Evolutionary conservation across 169 alveolate genomes (phyloP).

Genomic region (Perkinsus chesapeaki): DNA sequence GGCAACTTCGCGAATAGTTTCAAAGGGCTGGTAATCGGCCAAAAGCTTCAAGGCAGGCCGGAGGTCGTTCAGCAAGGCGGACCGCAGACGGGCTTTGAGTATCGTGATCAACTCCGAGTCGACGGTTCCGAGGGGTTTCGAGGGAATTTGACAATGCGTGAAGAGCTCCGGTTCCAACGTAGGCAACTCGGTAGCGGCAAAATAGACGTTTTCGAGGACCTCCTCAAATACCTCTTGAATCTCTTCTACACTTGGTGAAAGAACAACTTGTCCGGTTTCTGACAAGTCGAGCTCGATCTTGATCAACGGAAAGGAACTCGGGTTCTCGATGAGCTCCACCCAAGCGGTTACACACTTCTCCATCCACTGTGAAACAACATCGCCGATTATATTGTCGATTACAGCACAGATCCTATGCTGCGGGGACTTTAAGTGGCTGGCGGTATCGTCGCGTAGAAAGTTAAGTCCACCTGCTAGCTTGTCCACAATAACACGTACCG

Average conservation of each 20-base stretch:
- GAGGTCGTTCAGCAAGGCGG: background rate
- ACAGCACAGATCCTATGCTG: background rate
- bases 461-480: background rate
- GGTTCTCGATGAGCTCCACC: background rate
- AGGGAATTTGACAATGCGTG: background rate
- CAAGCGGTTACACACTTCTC: background rate
- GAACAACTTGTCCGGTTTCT: background rate
- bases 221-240: background rate
- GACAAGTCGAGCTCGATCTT: background rate
- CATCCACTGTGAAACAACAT: background rate
- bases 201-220: background rate
- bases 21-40: background rate
- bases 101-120: background rate
- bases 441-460: background rate
- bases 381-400: background rate
- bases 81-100: background rate
- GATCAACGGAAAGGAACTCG: background rate
- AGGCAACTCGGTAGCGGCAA: background rate
- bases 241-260: background rate
- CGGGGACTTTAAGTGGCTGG: background rate
- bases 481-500: background rate
- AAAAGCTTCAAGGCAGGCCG: background rate
- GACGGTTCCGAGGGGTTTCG: background rate
- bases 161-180: background rate
- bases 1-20: background rate